phyloP scores from a whole-genome alignment of 805 yeast genomes.

The Yarrowia sp. region DNA sequence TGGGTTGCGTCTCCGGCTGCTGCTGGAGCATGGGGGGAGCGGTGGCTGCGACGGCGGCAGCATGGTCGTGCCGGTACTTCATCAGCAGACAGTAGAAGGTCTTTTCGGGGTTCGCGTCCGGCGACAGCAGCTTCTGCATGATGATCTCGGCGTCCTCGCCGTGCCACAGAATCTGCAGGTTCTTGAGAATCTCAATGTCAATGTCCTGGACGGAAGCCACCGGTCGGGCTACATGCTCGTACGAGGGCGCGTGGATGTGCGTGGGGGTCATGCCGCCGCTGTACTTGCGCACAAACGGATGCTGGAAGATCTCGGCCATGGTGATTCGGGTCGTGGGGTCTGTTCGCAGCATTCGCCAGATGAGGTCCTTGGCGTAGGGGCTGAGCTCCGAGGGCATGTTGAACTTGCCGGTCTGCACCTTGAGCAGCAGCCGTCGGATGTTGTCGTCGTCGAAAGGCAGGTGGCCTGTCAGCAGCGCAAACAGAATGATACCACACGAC shows the following conservation, averaged over 20 bases:
- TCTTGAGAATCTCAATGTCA: conserved; percentile 72
- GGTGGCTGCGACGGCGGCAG: not conserved
- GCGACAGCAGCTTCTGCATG: conserved; percentile 50
- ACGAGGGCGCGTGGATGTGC: conserved; percentile 29
- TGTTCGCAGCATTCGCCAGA: conserved; percentile 74
- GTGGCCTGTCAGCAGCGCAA: conserved; percentile 91
- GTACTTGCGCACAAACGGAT: conserved; percentile 79
- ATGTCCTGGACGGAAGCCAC: conserved; percentile 47
- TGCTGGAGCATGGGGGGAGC: not conserved
- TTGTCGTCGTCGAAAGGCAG: conserved; percentile 96
- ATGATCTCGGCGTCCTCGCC: conserved; percentile 61
- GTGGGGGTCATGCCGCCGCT: conserved; percentile 30
- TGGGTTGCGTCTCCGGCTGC: not conserved
- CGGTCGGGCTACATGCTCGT: conserved; percentile 38
- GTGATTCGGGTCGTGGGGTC: conserved; percentile 78
- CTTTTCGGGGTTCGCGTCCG: conserved; percentile 69
- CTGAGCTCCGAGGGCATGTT: conserved; percentile 79
- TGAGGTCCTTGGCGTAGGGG: conserved; percentile 81
- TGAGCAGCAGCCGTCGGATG: conserved; percentile 77
- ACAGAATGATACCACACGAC: conserved; percentile 96
- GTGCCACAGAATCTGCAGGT: conserved; percentile 76
- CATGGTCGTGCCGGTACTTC: conserved; percentile 71
- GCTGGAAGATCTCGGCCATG: conserved; percentile 70
- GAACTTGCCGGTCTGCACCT: conserved; percentile 88
- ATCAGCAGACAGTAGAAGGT: conserved; percentile 72